These are phyloP conservation scores for Vigna unguiculata DNA, from an alignment of 306 rosid species.

Conservation along the genomic window DNA sequence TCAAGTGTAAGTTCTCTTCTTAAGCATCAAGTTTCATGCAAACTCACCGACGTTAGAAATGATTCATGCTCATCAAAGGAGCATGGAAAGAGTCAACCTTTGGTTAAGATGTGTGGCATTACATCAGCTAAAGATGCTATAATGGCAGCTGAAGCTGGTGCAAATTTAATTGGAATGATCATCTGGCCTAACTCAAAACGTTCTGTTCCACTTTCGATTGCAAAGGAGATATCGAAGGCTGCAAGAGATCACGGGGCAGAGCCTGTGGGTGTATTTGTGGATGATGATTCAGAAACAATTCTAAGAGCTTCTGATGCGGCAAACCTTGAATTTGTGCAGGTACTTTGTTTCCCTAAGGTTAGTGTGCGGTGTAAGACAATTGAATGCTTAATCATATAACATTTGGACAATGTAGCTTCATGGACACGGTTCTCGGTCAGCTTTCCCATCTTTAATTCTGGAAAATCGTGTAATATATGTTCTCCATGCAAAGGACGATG, in stretches of 20 bases:
- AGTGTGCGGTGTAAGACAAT: constrained; percentile 11
- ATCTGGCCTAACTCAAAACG: constrained; percentile 95
- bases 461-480: constrained; percentile 77
- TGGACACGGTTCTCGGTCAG: constrained; percentile 76
- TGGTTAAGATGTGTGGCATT: constrained; percentile 95
- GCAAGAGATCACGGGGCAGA: constrained; percentile 80
- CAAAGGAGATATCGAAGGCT: constrained; percentile 88
- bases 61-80: constrained; percentile 48
- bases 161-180: constrained; percentile 93
- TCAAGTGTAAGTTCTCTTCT: constrained; percentile 44
- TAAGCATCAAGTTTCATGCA: constrained; percentile 56
- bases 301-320: constrained; percentile 69
- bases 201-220: constrained; percentile 77
- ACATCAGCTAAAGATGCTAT: constrained; percentile 93
- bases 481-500: constrained; percentile 83
- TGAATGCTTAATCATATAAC: constrained; percentile 34
- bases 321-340: constrained; percentile 88
- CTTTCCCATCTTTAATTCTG: constrained; percentile 62
- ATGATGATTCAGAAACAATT: constrained; percentile 79
- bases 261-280: constrained; percentile 97
- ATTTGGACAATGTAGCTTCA: constrained; percentile 77
- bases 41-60: constrained; percentile 46
- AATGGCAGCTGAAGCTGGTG: constrained; percentile 96
- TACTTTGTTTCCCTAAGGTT: constrained; percentile 28
- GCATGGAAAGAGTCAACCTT: constrained; percentile 56